A percentile compares a stretch with the other conserved stretches of the same genome.
phyloP scores from a whole-genome alignment of 1,284 basidiomycete species.

The Irpex lacteus region DNA sequence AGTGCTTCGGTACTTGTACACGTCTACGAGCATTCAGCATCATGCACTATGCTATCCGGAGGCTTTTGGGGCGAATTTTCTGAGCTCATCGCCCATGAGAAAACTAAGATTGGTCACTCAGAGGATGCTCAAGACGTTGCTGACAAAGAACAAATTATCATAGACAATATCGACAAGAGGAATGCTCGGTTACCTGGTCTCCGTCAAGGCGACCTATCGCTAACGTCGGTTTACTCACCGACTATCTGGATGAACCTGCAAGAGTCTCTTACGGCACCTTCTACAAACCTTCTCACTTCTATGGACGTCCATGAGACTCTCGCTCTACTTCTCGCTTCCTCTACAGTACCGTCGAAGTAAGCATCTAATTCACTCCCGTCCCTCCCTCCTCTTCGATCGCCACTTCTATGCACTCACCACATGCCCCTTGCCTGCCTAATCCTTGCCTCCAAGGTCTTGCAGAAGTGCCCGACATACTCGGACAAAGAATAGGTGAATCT shows the following conservation, averaged over 20 bases:
- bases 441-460: conserved; percentile 87
- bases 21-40: conserved; percentile 72
- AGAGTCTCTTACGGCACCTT: conserved; percentile 14
- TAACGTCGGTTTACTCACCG: not conserved
- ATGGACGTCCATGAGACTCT: conserved; percentile 3
- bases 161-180: conserved; percentile 18
- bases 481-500: conserved; percentile 91
- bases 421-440: conserved; percentile 88
- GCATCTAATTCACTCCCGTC: conserved; percentile 36
- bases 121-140: conserved; percentile 30
- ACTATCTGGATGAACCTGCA: not conserved
- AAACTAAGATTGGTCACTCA: conserved; percentile 33
- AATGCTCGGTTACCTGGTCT: not conserved
- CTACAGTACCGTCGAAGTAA: conserved; percentile 13
- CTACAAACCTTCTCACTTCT: conserved; percentile 7
- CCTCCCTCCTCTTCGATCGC: conserved; percentile 61
- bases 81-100: conserved; percentile 52
- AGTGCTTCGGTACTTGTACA: conserved; percentile 73
- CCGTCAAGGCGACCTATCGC: not conserved
- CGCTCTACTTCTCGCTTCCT: conserved; percentile 1
- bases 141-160: conserved; percentile 43
- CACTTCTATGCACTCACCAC: conserved; percentile 84
- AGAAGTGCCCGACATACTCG: conserved; percentile 90
- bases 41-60: conserved; percentile 79
- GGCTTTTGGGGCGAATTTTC: conserved; percentile 65